Conservation (phyloP, 495 filamentous ascomycete species). For the Bacidia rubella region DNA sequence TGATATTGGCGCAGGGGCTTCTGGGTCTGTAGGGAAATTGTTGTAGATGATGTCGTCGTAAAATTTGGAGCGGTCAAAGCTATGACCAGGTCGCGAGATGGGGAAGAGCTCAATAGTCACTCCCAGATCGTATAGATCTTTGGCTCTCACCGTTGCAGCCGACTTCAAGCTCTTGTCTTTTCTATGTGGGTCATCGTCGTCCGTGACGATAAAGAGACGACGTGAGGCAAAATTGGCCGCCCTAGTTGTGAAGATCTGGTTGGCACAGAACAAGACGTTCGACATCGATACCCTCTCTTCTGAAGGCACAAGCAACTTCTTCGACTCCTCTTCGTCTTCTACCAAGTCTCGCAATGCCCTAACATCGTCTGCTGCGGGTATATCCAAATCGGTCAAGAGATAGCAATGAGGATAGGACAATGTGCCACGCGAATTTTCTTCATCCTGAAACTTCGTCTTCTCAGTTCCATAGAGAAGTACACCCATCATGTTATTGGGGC, state of each 20-base stretch:
- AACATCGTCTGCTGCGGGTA: conserved; percentile 78
- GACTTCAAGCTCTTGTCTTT: conserved; percentile 56
- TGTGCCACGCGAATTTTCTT: conserved; percentile 42
- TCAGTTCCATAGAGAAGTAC: conserved; percentile 89
- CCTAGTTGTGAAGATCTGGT: conserved; percentile 91
- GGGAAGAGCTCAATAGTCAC: conserved; percentile 91
- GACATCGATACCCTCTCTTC: conserved; percentile 66
- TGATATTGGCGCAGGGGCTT: conserved; percentile 42
- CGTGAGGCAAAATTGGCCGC: conserved; percentile 88
- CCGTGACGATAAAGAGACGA: conserved; percentile 87
- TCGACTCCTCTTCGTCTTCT: conserved; percentile 55
- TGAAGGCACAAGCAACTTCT: conserved; percentile 52
- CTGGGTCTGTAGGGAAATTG: conserved; percentile 46
- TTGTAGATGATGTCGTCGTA: conserved; percentile 88
- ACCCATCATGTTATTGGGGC: conserved; percentile 95
- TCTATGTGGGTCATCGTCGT: conserved; percentile 78
- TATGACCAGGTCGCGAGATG: conserved; percentile 57
- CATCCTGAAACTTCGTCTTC: conserved; percentile 66
- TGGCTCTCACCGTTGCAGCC: conserved; percentile 71
- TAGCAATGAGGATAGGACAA: conserved; percentile 84
- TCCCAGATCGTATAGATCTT: conserved; percentile 90
- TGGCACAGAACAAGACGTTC: conserved; percentile 85
- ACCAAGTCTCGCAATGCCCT: conserved; percentile 60
- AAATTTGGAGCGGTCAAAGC: conserved; percentile 77
- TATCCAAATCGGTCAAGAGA: conserved; percentile 74